phyloP scores from a whole-genome alignment of 2,329 filamentous ascomycete genomes.

The Lachnellula suecica region DNA sequence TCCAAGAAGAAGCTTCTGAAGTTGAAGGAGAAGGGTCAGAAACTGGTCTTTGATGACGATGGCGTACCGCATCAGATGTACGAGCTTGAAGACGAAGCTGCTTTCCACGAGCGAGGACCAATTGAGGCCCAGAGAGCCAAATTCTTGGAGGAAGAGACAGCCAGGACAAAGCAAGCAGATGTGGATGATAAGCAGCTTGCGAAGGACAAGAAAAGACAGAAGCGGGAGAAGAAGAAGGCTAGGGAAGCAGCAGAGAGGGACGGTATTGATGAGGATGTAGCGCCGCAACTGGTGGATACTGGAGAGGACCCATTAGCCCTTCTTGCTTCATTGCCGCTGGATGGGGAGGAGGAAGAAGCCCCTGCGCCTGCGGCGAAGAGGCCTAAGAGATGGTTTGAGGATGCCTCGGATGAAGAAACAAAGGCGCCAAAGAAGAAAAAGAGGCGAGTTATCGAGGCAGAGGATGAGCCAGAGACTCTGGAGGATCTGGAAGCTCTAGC shows the following conservation, averaged over 20 bases:
- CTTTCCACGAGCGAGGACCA: slow-evolving; percentile 73
- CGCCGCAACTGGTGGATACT: slow-evolving; percentile 31
- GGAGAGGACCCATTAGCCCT: slow-evolving; percentile 56
- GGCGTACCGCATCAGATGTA: slow-evolving; percentile 83
- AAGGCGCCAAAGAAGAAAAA: slow-evolving; percentile 45
- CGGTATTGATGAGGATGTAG: slow-evolving; percentile 31
- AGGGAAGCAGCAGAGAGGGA: slow-evolving; percentile 56
- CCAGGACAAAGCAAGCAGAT: slow-evolving; percentile 73
- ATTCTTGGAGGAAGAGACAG: slow-evolving; percentile 76
- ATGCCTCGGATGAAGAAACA: slow-evolving; percentile 53
- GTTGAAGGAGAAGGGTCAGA: slow-evolving; percentile 81
- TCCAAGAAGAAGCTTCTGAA: slow-evolving; percentile 94
- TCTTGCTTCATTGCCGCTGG: slow-evolving; percentile 55
- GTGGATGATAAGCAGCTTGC: slow-evolving; percentile 77
- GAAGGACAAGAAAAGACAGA: slow-evolving; percentile 76
- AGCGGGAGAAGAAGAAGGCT: slow-evolving; percentile 71
- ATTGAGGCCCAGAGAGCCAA: slow-evolving; percentile 73
- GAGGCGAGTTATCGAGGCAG: slow-evolving; percentile 58
- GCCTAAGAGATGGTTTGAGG: slow-evolving; percentile 78
- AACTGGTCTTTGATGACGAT: slow-evolving; percentile 90
- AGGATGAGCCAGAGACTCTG: slow-evolving; percentile 72
- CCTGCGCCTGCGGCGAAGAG: slow-evolving; percentile 53
- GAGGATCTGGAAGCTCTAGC: slow-evolving; percentile 79
- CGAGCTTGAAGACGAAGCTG: slow-evolving; percentile 81
- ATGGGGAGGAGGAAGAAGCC: slow-evolving; percentile 49